Percentiles rank a stretch among this genome's conserved stretches.
phyloP scores from a whole-genome alignment of 192 early-diverging fungal genomes.

The Neocallimastix lanati region DNA sequence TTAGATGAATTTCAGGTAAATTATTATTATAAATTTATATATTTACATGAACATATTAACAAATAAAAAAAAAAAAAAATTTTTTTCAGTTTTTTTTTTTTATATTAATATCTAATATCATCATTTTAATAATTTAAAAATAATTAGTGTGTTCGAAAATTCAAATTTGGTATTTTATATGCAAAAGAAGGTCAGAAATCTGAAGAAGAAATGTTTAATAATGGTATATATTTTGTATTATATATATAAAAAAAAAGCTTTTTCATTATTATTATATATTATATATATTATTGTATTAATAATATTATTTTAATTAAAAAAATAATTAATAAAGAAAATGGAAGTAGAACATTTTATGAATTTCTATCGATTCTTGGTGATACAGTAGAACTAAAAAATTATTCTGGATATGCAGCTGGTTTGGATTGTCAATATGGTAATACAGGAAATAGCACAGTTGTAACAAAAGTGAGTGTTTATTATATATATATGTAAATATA shows the following conservation, averaged over 20 bases:
- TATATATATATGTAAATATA: too few species aligned
- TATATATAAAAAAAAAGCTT: too few species aligned
- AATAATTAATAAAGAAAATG: constrained; percentile 9
- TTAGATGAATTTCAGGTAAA: not conserved
- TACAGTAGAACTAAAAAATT: constrained; percentile 9
- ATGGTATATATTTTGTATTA: constrained; percentile 11
- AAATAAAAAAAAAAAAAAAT: too few species aligned
- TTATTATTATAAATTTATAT: too few species aligned
- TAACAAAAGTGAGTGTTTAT: not conserved
- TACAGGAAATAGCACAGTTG: constrained; percentile 14
- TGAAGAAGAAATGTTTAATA: constrained; percentile 22
- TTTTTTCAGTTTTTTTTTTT: too few species aligned
- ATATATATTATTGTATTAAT: not conserved
- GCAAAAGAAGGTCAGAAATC: constrained; percentile 10
- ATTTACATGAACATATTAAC: too few species aligned
- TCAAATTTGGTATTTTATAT: not conserved
- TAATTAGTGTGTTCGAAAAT: not conserved
- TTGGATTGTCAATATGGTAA: constrained; percentile 14
- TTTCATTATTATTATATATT: too few species aligned
- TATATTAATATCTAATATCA: too few species aligned
- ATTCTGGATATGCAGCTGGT: constrained; percentile 17
- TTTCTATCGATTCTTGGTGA: constrained; percentile 16
- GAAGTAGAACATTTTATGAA: constrained; percentile 9
- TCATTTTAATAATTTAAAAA: too few species aligned
- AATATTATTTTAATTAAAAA: not conserved